Evolutionary conservation across 2,329 filamentous ascomycete species (phyloP), one percentile per base, ranked within the genome.

Genomic region (Teratosphaeria epicoccoides): DNA sequence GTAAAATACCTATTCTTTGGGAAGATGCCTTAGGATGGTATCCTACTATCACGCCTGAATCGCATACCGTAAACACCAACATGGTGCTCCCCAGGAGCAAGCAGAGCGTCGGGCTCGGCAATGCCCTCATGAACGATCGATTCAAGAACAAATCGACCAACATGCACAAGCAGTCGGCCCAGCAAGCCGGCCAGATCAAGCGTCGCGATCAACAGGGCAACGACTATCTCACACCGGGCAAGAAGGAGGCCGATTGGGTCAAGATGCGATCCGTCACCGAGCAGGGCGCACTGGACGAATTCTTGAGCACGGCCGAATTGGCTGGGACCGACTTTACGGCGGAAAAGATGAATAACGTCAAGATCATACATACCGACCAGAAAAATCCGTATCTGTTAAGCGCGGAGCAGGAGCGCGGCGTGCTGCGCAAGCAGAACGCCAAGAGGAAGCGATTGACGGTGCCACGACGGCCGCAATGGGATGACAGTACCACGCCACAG

Each of bases 191-290:
- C 63, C 77, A 81, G 24, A 68, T 68, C 50, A 61, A 54, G 49
- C 61, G 66, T 23, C 60, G 56, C 24, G 69, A 65, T 65, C 64
- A 61, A 55, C 50, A 63, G 33, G 59, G 55, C 20, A 57, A 61
- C 17, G 62, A 85, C 76, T 98, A 98, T 69, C 83, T 97, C 63
- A 93, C 88, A 47, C 96, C 95, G 68, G 85, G 87, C 58, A 84
- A 83, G 61, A 84, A 94, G 68, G 90, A 97, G 73, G 93, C 91
- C 29, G 80, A 88, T 61, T 98, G 90, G 89, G 88, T 97, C 66
- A 98, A 97, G 77, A 97, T 98, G 93, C 88, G 91, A 74, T 95
- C 88, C 69, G 87, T 98, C 61, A 98, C 93, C 4, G 88, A 98
- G 75, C 93, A 98, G 72, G 90, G 85, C 60, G 90, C 90, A 44